Evolutionary conservation across 1,139 yeast species (phyloP).

Genomic region (Candida frijolesensis): DNA sequence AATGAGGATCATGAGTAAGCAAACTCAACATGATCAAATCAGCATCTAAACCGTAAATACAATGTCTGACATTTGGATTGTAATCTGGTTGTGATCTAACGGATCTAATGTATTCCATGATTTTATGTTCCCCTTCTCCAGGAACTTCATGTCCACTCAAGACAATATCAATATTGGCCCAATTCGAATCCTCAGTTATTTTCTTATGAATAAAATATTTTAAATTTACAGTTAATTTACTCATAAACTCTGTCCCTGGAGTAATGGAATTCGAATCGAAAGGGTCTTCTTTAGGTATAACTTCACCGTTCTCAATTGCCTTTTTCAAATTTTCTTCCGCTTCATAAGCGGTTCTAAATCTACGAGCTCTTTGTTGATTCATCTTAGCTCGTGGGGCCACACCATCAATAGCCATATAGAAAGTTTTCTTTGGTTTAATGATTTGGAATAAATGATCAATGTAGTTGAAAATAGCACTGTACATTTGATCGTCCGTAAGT

Average conservation of each 20-base stretch:
- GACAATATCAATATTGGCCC: conserved; percentile 84
- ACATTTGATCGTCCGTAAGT: conserved; percentile 89
- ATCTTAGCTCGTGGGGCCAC: conserved; percentile 99
- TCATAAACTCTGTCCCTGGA: conserved; percentile 99
- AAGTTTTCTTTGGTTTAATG: conserved; percentile 82
- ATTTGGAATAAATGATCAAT: conserved; percentile 91
- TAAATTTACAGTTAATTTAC: conserved; percentile 77
- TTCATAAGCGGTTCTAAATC: conserved; percentile 94
- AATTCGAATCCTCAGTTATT: conserved; percentile 84
- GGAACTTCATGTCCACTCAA: conserved; percentile 98
- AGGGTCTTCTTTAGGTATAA: conserved; percentile 71
- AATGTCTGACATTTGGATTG: conserved; percentile 87
- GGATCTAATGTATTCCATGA: conserved; percentile 90
- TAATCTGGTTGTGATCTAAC: conserved; percentile 75
- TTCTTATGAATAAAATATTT: conserved; percentile 92
- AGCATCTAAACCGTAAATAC: conserved; percentile 97
- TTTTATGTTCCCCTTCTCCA: conserved; percentile 99
- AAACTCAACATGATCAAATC: conserved; percentile 96
- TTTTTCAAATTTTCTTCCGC: conserved; percentile 76
- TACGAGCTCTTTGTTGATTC: conserved; percentile 98
- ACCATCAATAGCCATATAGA: conserved; percentile 98
- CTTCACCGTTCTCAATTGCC: conserved; percentile 64
- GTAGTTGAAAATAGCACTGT: conserved; percentile 88
- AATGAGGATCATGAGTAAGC: conserved; percentile 95
- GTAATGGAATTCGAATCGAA: conserved; percentile 96